A percentile compares a stretch with the other conserved stretches of the same genome.
Conservation (phyloP, 345 rosid genomes). For the Heritiera littoralis region DNA sequence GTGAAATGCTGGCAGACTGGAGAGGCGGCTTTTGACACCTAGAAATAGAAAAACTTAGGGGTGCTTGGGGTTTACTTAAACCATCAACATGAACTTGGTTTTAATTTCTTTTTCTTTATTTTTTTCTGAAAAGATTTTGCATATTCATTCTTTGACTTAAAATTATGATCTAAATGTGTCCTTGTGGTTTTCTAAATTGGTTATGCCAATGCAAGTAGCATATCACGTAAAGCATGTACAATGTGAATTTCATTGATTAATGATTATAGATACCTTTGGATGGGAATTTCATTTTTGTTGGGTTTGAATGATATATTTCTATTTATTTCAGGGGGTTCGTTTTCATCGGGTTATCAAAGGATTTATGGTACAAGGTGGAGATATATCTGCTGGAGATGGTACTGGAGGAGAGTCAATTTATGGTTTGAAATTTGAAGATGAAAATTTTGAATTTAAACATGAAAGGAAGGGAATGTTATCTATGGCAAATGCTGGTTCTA, state of each 20-base stretch:
- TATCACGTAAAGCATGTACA: neutral
- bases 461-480: slow-evolving; percentile 96
- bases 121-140: neutral
- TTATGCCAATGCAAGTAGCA: neutral
- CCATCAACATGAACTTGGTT: neutral
- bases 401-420: slow-evolving; percentile 95
- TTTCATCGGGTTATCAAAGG: slow-evolving; percentile 86
- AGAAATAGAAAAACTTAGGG: slow-evolving; percentile 5
- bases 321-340: slow-evolving; percentile 62
- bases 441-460: slow-evolving; percentile 82
- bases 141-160: neutral
- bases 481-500: slow-evolving; percentile 84
- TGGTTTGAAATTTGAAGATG: slow-evolving; percentile 88
- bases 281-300: neutral
- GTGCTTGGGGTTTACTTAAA: neutral
- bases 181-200: neutral
- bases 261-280: neutral
- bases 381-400: slow-evolving; percentile 86
- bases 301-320: slow-evolving; percentile 5
- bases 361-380: slow-evolving; percentile 95
- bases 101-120: neutral
- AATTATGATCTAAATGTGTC: neutral
- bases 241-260: neutral
- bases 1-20: neutral
- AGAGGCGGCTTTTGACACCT: neutral